phyloP scores from a whole-genome alignment of 192 early-diverging fungal genomes.

The Linnemannia exigua region DNA sequence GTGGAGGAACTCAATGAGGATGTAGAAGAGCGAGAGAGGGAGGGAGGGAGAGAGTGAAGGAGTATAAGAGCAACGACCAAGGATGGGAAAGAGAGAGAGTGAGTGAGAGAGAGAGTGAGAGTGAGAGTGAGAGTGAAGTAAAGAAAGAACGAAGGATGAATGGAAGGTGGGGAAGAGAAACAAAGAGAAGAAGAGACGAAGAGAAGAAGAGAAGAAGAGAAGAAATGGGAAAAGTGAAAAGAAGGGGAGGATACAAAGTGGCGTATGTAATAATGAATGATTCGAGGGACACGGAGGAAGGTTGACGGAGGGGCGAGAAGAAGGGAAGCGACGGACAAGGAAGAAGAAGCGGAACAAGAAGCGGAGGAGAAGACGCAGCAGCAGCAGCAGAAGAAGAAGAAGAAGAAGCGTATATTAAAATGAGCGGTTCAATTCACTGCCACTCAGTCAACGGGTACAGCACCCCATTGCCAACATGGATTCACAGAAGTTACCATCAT shows the following conservation, averaged over 20 bases:
- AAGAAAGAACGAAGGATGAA: too few relatives aligned
- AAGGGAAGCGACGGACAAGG: neutral
- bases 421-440: too few relatives aligned
- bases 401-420: neutral
- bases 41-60: slow-evolving; percentile 1
- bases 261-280: neutral
- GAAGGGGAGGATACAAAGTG: neutral
- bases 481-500: neutral
- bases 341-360: neutral
- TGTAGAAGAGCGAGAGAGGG: neutral
- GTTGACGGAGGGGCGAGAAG: neutral
- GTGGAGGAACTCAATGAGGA: neutral
- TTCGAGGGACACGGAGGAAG: neutral
- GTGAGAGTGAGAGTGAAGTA: too few relatives aligned
- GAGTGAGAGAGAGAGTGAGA: neutral
- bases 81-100: slow-evolving; percentile 1
- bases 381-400: neutral
- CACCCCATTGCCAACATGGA: too few relatives aligned
- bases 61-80: neutral
- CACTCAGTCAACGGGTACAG: too few relatives aligned
- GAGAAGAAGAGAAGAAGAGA: neutral
- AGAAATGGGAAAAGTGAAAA: slow-evolving; percentile 1
- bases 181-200: neutral
- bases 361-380: neutral
- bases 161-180: neutral